A percentile compares a stretch with the other conserved stretches of the same genome.
Conservation (phyloP, 2,329 filamentous ascomycete species). For the Chaetomium sp. region DNA sequence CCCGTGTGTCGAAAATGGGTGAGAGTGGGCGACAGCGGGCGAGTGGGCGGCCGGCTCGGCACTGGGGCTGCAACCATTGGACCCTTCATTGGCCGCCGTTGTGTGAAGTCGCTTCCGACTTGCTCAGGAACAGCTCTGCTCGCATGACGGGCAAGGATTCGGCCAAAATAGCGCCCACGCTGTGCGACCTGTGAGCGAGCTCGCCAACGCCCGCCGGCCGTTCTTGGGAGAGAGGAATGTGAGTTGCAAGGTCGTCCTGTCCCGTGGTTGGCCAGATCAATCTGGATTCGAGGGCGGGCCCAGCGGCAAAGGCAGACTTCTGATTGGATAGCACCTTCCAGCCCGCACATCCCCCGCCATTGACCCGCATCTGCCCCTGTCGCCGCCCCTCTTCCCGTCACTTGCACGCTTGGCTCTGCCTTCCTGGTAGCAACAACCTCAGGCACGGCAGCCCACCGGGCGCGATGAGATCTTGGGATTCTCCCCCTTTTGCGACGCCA, state of each 20-base stretch:
- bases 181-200: slow-evolving; percentile 30
- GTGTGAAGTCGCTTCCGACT: slow-evolving; percentile 48
- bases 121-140: slow-evolving; percentile 45
- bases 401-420: background rate
- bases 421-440: no score
- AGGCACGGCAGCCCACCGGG: background rate
- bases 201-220: slow-evolving; percentile 24
- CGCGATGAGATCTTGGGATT: slow-evolving; percentile 2
- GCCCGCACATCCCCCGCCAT: slow-evolving; percentile 30
- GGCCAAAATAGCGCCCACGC: slow-evolving; percentile 43
- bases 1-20: slow-evolving; percentile 43
- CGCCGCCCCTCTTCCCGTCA: slow-evolving; percentile 21
- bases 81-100: slow-evolving; percentile 39
- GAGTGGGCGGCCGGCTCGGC: slow-evolving; percentile 23
- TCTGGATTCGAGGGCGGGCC: slow-evolving; percentile 41
- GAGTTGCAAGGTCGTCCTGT: slow-evolving; percentile 33
- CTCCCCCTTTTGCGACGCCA: background rate
- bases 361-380: slow-evolving; percentile 26
- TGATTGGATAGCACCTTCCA: slow-evolving; percentile 32
- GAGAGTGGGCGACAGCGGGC: background rate
- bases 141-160: slow-evolving; percentile 42
- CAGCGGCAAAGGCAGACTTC: slow-evolving; percentile 38
- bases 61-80: slow-evolving; percentile 35
- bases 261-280: slow-evolving; percentile 47
- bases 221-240: slow-evolving; percentile 34